phyloP scores from a whole-genome alignment of 1,284 basidiomycete species.

The Anthracocystis walkeri region DNA sequence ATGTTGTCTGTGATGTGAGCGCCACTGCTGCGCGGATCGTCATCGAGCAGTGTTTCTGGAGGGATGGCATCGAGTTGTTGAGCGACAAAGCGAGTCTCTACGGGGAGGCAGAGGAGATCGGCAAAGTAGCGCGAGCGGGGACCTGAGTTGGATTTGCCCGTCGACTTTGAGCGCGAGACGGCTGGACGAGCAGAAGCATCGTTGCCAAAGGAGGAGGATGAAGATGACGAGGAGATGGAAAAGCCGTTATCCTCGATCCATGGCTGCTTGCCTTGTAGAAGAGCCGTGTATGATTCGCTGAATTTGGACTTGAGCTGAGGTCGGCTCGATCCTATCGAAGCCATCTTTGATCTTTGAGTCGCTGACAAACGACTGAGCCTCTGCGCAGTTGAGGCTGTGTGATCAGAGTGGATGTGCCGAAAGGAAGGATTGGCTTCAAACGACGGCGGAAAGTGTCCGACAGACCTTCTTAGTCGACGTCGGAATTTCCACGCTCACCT shows the following conservation, averaged over 20 bases:
- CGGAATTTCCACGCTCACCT: too few species aligned
- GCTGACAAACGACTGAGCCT: not conserved
- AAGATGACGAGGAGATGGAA: constrained; percentile 9
- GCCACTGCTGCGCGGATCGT: constrained; percentile 49
- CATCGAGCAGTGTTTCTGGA: constrained; percentile 51
- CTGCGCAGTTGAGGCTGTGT: not conserved
- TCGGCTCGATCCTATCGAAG: constrained; percentile 28
- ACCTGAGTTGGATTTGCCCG: constrained; percentile 61
- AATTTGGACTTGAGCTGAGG: constrained; percentile 58
- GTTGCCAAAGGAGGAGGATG: constrained; percentile 18
- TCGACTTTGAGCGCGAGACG: constrained; percentile 33
- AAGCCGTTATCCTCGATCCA: constrained; percentile 34
- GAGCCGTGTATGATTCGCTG: constrained; percentile 50
- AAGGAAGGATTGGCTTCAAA: too few species aligned
- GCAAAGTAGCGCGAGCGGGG: constrained; percentile 60
- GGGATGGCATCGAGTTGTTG: constrained; percentile 48
- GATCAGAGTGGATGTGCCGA: not conserved
- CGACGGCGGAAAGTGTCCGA: too few species aligned
- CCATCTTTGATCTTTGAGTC: constrained; percentile 20
- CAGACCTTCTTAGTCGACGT: too few species aligned
- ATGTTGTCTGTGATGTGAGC: constrained; percentile 60
- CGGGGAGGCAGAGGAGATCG: constrained; percentile 61
- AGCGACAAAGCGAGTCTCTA: constrained; percentile 52
- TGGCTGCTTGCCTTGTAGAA: constrained; percentile 61
- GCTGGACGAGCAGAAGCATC: constrained; percentile 20